Evolutionary conservation across 805 yeast species (phyloP).

Genomic region (Candida loeiensis): DNA sequence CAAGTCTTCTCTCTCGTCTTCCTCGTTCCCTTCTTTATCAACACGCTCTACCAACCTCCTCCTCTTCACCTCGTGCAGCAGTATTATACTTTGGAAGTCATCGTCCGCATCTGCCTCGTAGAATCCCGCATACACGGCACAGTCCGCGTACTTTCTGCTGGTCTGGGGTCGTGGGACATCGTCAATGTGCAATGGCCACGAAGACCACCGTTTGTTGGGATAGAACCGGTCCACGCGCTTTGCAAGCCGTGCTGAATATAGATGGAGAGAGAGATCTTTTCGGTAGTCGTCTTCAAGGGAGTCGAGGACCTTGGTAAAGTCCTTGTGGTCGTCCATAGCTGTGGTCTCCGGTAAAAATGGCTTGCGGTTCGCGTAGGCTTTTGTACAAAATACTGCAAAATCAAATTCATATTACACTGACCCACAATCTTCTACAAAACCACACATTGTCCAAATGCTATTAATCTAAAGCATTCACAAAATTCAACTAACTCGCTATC

Average conservation of each 20-base stretch:
- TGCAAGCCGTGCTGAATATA: constrained; percentile 54
- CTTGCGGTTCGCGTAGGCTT: no score
- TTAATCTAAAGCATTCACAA: no score
- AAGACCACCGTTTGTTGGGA: constrained; percentile 44
- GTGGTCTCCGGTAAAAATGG: no score
- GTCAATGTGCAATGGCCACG: constrained; percentile 53
- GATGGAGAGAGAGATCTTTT: constrained; percentile 58
- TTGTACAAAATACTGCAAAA: not conserved
- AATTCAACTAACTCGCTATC: not conserved
- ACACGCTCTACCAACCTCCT: constrained; percentile 8
- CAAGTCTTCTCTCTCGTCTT: constrained; percentile 6
- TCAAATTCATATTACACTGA: not conserved
- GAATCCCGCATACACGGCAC: constrained; percentile 6
- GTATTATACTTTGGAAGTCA: constrained; percentile 5
- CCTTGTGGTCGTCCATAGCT: constrained; percentile 9
- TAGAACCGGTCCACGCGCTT: constrained; percentile 34
- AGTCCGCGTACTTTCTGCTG: constrained; percentile 21
- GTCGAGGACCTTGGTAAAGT: constrained; percentile 22
- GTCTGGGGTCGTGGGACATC: constrained; percentile 37
- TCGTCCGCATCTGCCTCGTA: constrained; percentile 11
- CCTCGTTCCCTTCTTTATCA: constrained; percentile 5
- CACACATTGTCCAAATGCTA: no score
- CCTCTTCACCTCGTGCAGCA: constrained; percentile 7
- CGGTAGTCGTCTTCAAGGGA: constrained; percentile 48
- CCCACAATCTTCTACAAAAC: no score